Evolutionary conservation across 257 asterid genomes (phyloP).

Genomic region (Salvia hispanica): DNA sequence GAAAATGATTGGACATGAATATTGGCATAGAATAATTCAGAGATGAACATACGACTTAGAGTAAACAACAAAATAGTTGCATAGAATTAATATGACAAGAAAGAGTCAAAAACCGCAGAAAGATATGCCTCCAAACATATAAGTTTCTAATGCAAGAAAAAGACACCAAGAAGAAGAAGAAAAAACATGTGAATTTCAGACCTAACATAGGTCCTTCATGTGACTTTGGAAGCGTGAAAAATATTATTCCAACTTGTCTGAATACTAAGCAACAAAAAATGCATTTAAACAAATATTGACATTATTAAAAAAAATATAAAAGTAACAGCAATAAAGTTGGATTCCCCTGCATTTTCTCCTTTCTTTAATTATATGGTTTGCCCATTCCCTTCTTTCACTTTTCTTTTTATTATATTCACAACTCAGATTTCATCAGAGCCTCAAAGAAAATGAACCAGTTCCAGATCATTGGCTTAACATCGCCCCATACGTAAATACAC

Average conservation of each 20-base stretch:
- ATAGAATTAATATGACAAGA: constrained; percentile 29
- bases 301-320: neutral
- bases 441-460: too few relatives aligned
- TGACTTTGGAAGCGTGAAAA: constrained; percentile 21
- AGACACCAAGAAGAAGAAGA: constrained; percentile 30
- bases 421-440: constrained; percentile 40
- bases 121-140: constrained; percentile 40
- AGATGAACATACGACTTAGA: constrained; percentile 25
- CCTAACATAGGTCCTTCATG: constrained; percentile 32
- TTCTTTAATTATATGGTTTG: constrained; percentile 20
- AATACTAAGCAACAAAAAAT: constrained; percentile 34
- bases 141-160: constrained; percentile 29
- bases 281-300: constrained; percentile 39
- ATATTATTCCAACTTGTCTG: constrained; percentile 9
- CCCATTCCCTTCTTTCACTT: constrained; percentile 19
- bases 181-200: constrained; percentile 39
- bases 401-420: constrained; percentile 25
- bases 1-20: constrained; percentile 32
- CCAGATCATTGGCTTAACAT: too few relatives aligned
- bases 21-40: constrained; percentile 31
- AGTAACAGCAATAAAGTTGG: constrained; percentile 31
- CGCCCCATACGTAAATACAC: too few relatives aligned
- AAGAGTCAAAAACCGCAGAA: constrained; percentile 38
- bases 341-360: constrained; percentile 22
- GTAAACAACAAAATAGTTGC: constrained; percentile 28